Evolutionary conservation across 129 eudicot genomes (phyloP), one percentile per base, ranked within the genome.

Genomic region (Sambucus nigra): DNA sequence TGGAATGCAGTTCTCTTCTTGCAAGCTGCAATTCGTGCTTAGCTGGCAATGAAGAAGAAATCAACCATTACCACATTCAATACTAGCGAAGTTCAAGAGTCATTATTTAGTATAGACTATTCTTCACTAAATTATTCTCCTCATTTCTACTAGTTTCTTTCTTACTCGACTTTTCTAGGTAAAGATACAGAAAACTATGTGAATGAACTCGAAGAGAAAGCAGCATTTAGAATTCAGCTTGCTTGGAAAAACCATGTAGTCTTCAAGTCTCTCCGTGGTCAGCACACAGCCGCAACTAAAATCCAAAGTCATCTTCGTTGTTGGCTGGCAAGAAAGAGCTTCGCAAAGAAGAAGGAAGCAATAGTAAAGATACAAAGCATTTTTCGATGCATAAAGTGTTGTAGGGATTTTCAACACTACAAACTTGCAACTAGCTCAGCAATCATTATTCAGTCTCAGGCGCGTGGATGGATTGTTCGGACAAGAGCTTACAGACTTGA

Each of bases 391-490:
- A 31, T 62, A 25, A 78, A 51, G 58, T 60, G 49, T 57, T 52
- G 59, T 59, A 76, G 76, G 66, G 64, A 75, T 17, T 63, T 68
- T 19, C 60, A 65, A 47, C 56, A 39, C 47, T 61, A 53, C 60
- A 72, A 59, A 67, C 59, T 57, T 53, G 66, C 75, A 61, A 49
- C 33, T 2, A 60, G 47, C 41, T 77, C 94, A 14, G 86, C 86
- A 13, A 58, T 74, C 14, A 27, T 59, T 50, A 80, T 91, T 44
- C 99, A 91, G 57, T 74, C 94, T 49, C 60, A 60, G 57, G 23
- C 66, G 18, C 95, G 94, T 50, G 73, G 89, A 54, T 78, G 83
- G 94, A 69, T 81, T 73, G 94, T 78, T 50, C 83, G 75, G 9
- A 76, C 64, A 74, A 46, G 48, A 22, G 85, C 71, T 57, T 32